These are phyloP conservation scores for Neotropicomus parvogracilis DNA, from an alignment of 1,284 basidiomycete species.

Conservation along the genomic window DNA sequence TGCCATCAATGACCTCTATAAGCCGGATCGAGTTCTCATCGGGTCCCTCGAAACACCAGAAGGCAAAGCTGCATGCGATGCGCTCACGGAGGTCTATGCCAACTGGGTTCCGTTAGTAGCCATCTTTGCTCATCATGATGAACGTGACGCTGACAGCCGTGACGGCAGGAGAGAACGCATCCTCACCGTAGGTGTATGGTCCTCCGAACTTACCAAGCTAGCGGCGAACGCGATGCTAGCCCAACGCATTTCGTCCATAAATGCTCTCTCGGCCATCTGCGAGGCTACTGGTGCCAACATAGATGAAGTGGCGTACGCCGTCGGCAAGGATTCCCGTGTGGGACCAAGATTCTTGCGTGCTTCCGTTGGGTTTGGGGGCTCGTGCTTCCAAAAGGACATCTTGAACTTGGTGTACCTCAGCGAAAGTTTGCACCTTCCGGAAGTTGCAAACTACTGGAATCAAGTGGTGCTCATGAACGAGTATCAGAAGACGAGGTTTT, in stretches of 20 bases:
- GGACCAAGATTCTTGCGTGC: constrained; percentile 96
- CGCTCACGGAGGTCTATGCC: constrained; percentile 80
- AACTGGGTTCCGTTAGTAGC: constrained; percentile 89
- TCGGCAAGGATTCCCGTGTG: constrained; percentile 90
- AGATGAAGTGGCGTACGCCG: constrained; percentile 94
- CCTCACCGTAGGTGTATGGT: constrained; percentile 96
- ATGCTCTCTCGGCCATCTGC: constrained; percentile 97
- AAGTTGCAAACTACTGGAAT: constrained; percentile 98
- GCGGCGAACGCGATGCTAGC: constrained; percentile 99
- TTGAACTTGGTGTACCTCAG: constrained; percentile 97
- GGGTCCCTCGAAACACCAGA: constrained; percentile 89
- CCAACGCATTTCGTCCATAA: constrained; percentile 96
- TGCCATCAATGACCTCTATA: constrained; percentile 85
- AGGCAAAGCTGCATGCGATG: constrained; percentile 77
- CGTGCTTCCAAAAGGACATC: constrained; percentile 99
- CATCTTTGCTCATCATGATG: neutral
- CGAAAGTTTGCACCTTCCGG: constrained; percentile 90
- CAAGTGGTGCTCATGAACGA: constrained; percentile 96
- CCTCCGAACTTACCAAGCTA: constrained; percentile 96
- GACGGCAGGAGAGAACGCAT: constrained; percentile 64
- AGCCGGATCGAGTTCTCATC: constrained; percentile 94
- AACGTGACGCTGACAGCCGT: constrained; percentile 6
- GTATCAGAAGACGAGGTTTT: constrained; percentile 90
- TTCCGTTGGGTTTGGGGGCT: constrained; percentile 95
- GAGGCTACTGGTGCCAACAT: constrained; percentile 99